Base-by-base conservation (phyloP, 805 yeast genomes). In the Wickerhamomyces bisporus region DNA sequence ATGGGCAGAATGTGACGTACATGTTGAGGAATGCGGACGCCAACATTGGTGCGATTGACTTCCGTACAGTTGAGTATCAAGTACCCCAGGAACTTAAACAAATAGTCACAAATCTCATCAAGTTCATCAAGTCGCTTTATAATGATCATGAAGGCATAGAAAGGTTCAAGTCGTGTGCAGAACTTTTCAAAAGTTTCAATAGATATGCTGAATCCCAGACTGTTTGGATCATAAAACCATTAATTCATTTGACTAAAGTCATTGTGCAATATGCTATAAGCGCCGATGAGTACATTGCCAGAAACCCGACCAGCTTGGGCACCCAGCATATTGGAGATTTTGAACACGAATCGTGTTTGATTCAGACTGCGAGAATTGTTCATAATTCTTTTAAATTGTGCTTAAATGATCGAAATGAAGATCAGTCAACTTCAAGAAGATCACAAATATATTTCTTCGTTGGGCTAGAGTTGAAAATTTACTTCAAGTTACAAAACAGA, bases 381-480 rank as follows among this genome's bases (percentile, higher is more conserved):
- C 87, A 86, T 57, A 71, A 77, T 42, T 74, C 89, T 6, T 83
- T 86, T 62, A 85, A 82, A 41, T 55, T 83, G 4, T 85, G 95
- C 44, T 65, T 88, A 31, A 85, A 84, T 45, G 96, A 88, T 58
- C 71, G 89, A 41, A 78, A 77, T 43, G 72, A 75, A n/a, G 73
- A 72, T 20, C 34, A 58, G 16, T 35, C 33, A 0, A 49, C 50
- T 12, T 75, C 81, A 43, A 82, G 84, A 53, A 70, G 80, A 50
- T 59, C 61, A 45, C 84, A 81, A 35, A 79, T 83, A 15, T 85
- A 81, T 59, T 79, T 74, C 58, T 81, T 86, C 55, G 73, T 84
- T 15, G 79, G 81, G 28, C 71, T 79, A 38, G 71, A 87, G 41
- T 77, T 86, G 57, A 76, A 75, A 48, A 68, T 83, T 18, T 87